phyloP scores from a whole-genome alignment of 495 filamentous ascomycete species.

The Staphylotrichum longicolle region DNA sequence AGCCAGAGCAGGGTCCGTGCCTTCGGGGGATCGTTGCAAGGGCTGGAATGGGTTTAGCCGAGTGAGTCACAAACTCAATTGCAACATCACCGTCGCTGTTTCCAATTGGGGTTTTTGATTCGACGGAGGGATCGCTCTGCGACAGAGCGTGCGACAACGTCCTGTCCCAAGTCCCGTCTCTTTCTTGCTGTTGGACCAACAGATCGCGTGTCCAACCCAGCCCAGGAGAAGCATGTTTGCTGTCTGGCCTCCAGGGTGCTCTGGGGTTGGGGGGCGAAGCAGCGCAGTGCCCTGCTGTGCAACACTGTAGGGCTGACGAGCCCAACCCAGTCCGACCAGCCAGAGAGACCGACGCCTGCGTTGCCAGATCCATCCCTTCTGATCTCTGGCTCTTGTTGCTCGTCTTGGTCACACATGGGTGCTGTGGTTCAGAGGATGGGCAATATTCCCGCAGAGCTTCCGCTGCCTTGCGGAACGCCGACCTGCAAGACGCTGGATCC shows the following conservation, averaged over 20 bases:
- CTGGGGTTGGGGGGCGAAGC: too few relatives aligned
- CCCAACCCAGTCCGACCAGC: too few relatives aligned
- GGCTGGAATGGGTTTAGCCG: slow-evolving; percentile 2
- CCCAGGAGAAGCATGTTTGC: too few relatives aligned
- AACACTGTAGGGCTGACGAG: too few relatives aligned
- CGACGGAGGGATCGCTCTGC: slow-evolving; percentile 12
- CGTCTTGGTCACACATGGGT: not conserved
- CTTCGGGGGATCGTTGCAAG: not conserved
- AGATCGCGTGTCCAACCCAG: too few relatives aligned
- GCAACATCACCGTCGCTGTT: slow-evolving; percentile 6
- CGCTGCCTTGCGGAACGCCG: not conserved
- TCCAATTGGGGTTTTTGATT: slow-evolving; percentile 34
- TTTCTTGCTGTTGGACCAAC: too few relatives aligned
- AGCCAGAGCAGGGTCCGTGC: not conserved
- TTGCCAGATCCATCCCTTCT: too few relatives aligned
- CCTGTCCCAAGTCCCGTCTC: too few relatives aligned
- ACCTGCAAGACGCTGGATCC: not conserved
- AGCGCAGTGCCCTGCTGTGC: too few relatives aligned
- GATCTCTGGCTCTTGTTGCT: not conserved
- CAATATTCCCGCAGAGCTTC: slow-evolving; percentile 7
- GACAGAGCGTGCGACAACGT: not conserved
- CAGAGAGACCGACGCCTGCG: too few relatives aligned
- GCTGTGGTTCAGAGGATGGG: not conserved
- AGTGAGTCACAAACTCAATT: slow-evolving; percentile 37
- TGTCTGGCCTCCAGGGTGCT: too few relatives aligned